Percentiles rank a stretch among this genome's conserved stretches.
These are phyloP conservation scores for Podila clonocystis DNA, from an alignment of 192 early-diverging fungal species.

Conservation along the genomic window DNA sequence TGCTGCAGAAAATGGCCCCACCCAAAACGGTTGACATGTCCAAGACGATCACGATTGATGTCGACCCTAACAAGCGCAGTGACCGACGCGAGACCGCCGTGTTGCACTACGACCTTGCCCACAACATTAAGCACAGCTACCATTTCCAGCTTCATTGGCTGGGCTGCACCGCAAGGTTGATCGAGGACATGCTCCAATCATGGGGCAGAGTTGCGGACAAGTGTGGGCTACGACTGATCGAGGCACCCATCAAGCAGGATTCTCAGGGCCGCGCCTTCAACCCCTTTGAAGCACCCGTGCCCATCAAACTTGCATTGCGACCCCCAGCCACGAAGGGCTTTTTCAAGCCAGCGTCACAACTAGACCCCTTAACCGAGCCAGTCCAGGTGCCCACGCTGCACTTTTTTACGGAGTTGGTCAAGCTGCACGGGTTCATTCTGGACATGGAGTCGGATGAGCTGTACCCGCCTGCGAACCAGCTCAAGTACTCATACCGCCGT, in stretches of 20 bases:
- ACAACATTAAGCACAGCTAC: conserved; percentile 90
- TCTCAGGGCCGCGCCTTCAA: conserved; percentile 76
- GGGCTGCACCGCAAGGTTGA: conserved; percentile 87
- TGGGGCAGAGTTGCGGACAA: conserved; percentile 88
- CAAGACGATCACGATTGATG: conserved; percentile 77
- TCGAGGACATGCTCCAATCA: conserved; percentile 84
- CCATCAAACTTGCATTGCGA: conserved; percentile 65
- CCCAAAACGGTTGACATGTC: conserved; percentile 68
- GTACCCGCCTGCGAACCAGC: conserved; percentile 70
- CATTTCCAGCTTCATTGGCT: conserved; percentile 97
- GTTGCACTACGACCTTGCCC: conserved; percentile 90
- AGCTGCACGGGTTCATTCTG: conserved; percentile 84
- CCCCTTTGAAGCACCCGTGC: conserved; percentile 87
- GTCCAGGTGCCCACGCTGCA: conserved; percentile 63
- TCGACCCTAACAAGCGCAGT: conserved; percentile 83
- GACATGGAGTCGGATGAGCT: conserved; percentile 90
- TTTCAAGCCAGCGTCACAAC: conserved; percentile 19
- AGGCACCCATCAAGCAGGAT: conserved; percentile 84
- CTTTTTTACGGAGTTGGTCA: conserved; percentile 86
- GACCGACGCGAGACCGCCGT: conserved; percentile 84
- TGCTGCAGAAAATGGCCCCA: conserved; percentile 48
- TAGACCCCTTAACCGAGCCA: conserved; percentile 29
- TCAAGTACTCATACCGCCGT: conserved; percentile 68
- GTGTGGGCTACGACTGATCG: conserved; percentile 89
- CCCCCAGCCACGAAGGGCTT: conserved; percentile 70